Base-by-base conservation (phyloP, 495 filamentous ascomycete species). In the Tricharina praecox region DNA sequence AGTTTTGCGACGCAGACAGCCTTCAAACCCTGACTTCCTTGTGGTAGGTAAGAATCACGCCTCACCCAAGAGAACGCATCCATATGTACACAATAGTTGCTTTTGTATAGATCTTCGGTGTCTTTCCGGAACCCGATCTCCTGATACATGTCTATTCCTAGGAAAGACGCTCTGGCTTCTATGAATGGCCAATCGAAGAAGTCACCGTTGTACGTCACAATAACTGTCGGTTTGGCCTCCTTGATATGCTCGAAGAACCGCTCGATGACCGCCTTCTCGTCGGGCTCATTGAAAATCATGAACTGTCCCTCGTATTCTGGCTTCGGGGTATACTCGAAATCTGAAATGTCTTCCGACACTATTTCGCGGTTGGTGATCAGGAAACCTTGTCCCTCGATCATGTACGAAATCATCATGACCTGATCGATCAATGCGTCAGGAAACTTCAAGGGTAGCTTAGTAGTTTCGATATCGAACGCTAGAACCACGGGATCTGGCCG, bases 161-260 rank as follows among this genome's bases (percentile, higher is more conserved):
- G 75, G 28, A 92, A 71, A 60, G 85, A 90, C 11, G 90, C 85
- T 62, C 90, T 73, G 16, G 92, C 74, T 66, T 99, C 90, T 13
- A 99, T 86, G 56, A 90, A 99, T 0, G 92, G 90, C 90, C 90
- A 99, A 75, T 99, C 90, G 76, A 99, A 99, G 56, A 96, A 99
- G 70, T 99, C 90, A 63, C 90, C 90, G 81, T 99, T 99, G 70
- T 99, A 99, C 3, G 92, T 95, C 13, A 87, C 90, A 59, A 99
- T 95, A 13, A 99, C 86, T 0, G 86, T 95, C 1, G 90, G 90
- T 46, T 82, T 77, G 2, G 86, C 85, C 61, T 92, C 83, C 60
- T 96, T 96, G 61, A 99, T 81, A 56, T 94, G 87, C 15, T 83
- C 71, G 54, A 96, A 96, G 63, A 99, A 99, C 24, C 92, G 73